Percentiles rank a stretch among this genome's conserved stretches.
Evolutionary conservation across 345 rosid genomes (phyloP).

Genomic region (Eucalyptus coolabah): DNA sequence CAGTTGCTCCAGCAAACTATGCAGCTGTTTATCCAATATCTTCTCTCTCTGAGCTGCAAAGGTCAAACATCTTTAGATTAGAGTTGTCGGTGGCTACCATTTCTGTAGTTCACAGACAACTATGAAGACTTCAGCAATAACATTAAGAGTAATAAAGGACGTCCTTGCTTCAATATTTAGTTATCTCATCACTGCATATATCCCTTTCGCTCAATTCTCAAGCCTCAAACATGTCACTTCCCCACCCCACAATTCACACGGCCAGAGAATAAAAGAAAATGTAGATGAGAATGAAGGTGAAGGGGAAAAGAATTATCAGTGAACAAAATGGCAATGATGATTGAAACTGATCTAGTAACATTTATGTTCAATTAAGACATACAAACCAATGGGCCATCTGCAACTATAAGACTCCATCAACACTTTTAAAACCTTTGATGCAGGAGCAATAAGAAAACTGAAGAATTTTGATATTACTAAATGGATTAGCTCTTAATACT

Average conservation of each 20-base stretch:
- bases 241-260: not conserved
- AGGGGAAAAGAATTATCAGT: not conserved
- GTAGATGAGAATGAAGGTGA: not conserved
- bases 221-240: not conserved
- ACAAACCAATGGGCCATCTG: not conserved
- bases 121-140: not conserved
- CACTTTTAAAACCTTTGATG: not conserved
- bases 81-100: not conserved
- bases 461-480: not conserved
- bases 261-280: not conserved
- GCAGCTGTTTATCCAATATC: slow-evolving; percentile 84
- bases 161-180: not conserved
- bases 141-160: not conserved
- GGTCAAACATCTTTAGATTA: not conserved
- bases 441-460: not conserved
- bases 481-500: not conserved
- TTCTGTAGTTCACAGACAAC: not conserved
- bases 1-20: slow-evolving; percentile 81
- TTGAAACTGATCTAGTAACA: not conserved
- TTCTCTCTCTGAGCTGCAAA: slow-evolving; percentile 85
- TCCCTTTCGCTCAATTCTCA: not conserved
- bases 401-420: not conserved
- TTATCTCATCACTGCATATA: not conserved
- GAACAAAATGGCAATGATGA: not conserved
- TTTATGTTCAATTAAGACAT: not conserved